Base-by-base conservation (phyloP, 768 basidiomycete genomes). In the Russula vinacea region DNA sequence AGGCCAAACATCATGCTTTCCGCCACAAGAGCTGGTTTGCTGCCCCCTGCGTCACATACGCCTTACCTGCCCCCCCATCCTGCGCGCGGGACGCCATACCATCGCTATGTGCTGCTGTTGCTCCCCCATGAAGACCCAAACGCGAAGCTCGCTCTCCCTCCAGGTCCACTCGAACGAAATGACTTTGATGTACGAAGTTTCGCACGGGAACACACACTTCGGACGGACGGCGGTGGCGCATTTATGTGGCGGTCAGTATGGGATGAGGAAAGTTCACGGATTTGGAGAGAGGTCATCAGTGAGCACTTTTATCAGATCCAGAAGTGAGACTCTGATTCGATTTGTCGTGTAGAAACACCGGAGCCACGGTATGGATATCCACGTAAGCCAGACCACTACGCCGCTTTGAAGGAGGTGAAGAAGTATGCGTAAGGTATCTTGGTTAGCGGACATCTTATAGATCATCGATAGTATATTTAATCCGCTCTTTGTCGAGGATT, bases 31-130 rank as follows among this genome's bases (percentile, higher is more conserved):
- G 69, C 74, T 47, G 76, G 69, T 60, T 71, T 68, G 14, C 78
- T 78, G 53, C 73, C 84, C 57, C 70, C 79, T 42, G 70, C 80
- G 66, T 74, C 79, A 1, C 89, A 90, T 73, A 89, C 88, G 7
- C 76, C 77, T 29, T 98, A 95, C 74, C 78, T 95, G 67, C 90
- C 96, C 6, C 97, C 95, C 5, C 94, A 97, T 68, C 96, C 96
- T 3, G 90, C 93, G 72, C 83, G 83, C 42, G 94, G 94, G 56
- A 89, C 94, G 13, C 84, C 85, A 0, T 94, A 92, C 75, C 96
- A 99, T 76, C 92, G 96, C 66, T 97, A 96, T 74, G 83, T 85
- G 10, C 69, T 88, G 50, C 77, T 96, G 33, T 77, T 96, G 33
- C 80, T 95, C 53, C 86, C 84, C 11, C 93, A 96, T 69, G 79